A percentile compares a stretch with the other conserved stretches of the same genome.
These are phyloP conservation scores for Penicillium salamii DNA, from an alignment of 495 filamentous ascomycete species.

Conservation along the genomic window DNA sequence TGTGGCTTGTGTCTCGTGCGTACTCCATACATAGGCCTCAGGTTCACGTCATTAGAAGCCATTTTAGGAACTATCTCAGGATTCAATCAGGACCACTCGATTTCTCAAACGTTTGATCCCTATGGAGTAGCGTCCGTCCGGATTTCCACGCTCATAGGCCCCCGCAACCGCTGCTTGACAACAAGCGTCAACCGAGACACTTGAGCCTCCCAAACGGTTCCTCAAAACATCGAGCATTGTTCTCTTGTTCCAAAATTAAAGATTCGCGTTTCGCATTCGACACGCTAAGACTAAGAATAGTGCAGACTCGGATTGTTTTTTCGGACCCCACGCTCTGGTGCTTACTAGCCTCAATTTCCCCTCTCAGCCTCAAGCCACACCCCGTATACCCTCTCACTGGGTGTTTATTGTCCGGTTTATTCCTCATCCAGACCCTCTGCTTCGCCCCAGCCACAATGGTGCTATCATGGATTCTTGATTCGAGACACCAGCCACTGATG, in stretches of 20 bases:
- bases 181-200: conserved; percentile 22
- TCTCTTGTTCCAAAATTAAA: conserved; percentile 12
- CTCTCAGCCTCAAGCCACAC: conserved; percentile 20
- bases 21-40: background rate
- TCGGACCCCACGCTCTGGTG: conserved; percentile 17
- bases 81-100: conserved; percentile 8
- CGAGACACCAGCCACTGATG: conserved; percentile 21
- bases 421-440: background rate
- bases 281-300: conserved; percentile 20
- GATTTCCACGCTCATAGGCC: conserved; percentile 12
- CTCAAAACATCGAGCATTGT: background rate
- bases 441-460: conserved; percentile 23
- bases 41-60: conserved; percentile 10
- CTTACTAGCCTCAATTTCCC: conserved; percentile 8
- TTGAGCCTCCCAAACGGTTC: conserved; percentile 4
- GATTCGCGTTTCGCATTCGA: conserved; percentile 11
- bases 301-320: conserved; percentile 3
- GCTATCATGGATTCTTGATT: conserved; percentile 15
- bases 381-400: background rate
- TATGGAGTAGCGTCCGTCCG: background rate
- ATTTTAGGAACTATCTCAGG: background rate
- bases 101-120: conserved; percentile 2
- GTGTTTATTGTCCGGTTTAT: background rate
- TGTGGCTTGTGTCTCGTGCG: conserved; percentile 30
- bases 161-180: conserved; percentile 9